phyloP scores from a whole-genome alignment of 768 basidiomycete genomes.

The Chalciporus chontae region DNA sequence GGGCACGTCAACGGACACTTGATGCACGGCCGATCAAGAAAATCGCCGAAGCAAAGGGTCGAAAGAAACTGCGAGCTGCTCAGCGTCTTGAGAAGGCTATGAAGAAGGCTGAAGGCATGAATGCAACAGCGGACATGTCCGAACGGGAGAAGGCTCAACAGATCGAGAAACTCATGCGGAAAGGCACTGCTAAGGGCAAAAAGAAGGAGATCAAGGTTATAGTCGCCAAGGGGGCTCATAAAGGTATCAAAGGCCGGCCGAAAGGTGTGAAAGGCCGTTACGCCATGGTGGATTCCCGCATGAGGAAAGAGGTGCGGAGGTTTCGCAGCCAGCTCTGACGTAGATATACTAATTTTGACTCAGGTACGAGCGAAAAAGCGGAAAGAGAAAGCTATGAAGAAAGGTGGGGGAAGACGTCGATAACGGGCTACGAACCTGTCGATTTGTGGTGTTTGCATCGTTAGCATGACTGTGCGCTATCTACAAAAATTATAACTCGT shows the following conservation, averaged over 20 bases:
- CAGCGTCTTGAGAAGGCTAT: conserved; percentile 86
- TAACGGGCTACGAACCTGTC: conserved; percentile 11
- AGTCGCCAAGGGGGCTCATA: conserved; percentile 88
- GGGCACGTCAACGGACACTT: conserved; percentile 87
- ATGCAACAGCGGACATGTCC: conserved; percentile 83
- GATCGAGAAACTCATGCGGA: conserved; percentile 89
- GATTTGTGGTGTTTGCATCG: background rate
- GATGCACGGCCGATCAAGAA: conserved; percentile 99
- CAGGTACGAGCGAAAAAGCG: conserved; percentile 84
- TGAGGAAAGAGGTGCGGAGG: conserved; percentile 78
- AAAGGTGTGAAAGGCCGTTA: conserved; percentile 96
- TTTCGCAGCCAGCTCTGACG: background rate
- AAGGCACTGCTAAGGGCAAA: conserved; percentile 66
- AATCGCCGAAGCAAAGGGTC: conserved; percentile 95
- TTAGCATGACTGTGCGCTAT: conserved; percentile 1
- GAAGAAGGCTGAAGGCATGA: conserved; percentile 95
- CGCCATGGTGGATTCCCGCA: conserved; percentile 89
- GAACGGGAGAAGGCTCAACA: conserved; percentile 93
- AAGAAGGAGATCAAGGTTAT: conserved; percentile 82
- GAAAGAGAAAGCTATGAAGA: conserved; percentile 69
- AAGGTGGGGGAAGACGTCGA: conserved; percentile 39
- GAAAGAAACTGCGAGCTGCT: conserved; percentile 89
- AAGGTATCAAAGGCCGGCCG: conserved; percentile 87
- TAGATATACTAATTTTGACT: conserved; percentile 2
- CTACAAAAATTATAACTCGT: conserved; percentile 5